Base-by-base conservation (phyloP, 2,329 filamentous ascomycete genomes). In the Pezicula radicicola region DNA sequence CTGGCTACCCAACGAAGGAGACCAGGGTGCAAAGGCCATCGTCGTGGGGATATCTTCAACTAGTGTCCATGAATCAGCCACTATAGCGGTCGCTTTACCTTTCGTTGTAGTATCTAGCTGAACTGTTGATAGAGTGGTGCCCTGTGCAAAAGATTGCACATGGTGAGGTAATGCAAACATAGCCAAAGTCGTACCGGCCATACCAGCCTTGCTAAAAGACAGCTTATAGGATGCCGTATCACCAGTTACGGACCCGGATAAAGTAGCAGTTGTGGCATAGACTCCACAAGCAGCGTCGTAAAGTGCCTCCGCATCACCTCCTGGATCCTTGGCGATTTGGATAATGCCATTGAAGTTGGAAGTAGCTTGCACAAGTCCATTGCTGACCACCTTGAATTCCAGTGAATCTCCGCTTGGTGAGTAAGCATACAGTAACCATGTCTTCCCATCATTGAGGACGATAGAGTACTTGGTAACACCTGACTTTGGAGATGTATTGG, bases 101-200 rank as follows among this genome's bases (percentile, higher is more conserved):
- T 97, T 97, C 18, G 91, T 96, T 0, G 91, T 88, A 0, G 91
- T 93, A 51, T 86, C 81, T 48, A 97, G 73, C 56, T 80, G 75
- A 2, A 94, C 67, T 4, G 73, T 67, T 3, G 73, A 80, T 37
- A 74, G 63, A 7, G 75, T 73, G 21, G 75, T 71, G 1, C 70
- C 69, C 1, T 68, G 60, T 58, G 90, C 82, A 55, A 97, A 92
- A 0, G 89, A 91, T 30, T 83, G 74, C 3, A 90, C 67, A 60
- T 97, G 94, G 68, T 97, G 94, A 19, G 92, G 91, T 45, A 99
- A 73, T 15, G 89, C 89, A 67, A 88, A 97, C 85, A 96, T 94
- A 57, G 94, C 75, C 19, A 96, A 74, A 54, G 75, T 79, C 15
- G 80, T 74, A 6, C 72, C 68, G 15, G 75, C 66, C 35, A 83